A percentile compares a stretch with the other conserved stretches of the same genome.
phyloP scores from a whole-genome alignment of 2,329 filamentous ascomycete species.

The Trichoderma koningii region DNA sequence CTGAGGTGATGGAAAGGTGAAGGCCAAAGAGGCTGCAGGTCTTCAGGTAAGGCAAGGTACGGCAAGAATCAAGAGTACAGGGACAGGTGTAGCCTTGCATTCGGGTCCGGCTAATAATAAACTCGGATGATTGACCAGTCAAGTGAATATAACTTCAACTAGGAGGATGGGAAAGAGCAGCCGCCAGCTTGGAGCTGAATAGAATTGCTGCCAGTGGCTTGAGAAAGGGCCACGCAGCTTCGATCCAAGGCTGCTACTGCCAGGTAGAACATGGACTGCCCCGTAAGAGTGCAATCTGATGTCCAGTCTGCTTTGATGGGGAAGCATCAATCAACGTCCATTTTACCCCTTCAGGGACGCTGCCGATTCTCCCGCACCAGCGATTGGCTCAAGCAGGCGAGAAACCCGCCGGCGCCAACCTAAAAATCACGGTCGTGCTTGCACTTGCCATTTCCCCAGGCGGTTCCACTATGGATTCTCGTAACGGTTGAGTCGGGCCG shows the following conservation, averaged over 20 bases:
- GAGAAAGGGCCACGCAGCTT: neutral
- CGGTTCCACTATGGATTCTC: neutral
- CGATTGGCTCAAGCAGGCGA: neutral
- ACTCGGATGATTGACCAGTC: slow-evolving; percentile 6
- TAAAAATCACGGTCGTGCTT: too few species aligned
- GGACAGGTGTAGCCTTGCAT: neutral
- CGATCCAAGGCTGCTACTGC: too few species aligned
- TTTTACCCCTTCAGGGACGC: neutral
- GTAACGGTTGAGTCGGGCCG: slow-evolving; percentile 4
- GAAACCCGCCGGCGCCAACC: slow-evolving; percentile 14
- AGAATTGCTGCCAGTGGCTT: neutral
- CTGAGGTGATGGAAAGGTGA: too few species aligned
- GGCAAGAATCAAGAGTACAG: neutral
- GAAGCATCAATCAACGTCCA: neutral
- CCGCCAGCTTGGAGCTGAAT: neutral
- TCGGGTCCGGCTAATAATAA: neutral
- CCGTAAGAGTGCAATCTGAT: too few species aligned
- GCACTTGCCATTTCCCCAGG: too few species aligned
- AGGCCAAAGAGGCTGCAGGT: too few species aligned
- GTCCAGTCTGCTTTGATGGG: too few species aligned
- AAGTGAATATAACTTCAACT: neutral
- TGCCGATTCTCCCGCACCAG: neutral
- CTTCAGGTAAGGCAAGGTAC: too few species aligned
- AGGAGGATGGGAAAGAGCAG: neutral
- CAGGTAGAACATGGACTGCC: too few species aligned